Percentiles rank a stretch among this genome's conserved stretches.
Conservation (phyloP, 306 rosid genomes). For the Amphicarpaea edgeworthii region DNA sequence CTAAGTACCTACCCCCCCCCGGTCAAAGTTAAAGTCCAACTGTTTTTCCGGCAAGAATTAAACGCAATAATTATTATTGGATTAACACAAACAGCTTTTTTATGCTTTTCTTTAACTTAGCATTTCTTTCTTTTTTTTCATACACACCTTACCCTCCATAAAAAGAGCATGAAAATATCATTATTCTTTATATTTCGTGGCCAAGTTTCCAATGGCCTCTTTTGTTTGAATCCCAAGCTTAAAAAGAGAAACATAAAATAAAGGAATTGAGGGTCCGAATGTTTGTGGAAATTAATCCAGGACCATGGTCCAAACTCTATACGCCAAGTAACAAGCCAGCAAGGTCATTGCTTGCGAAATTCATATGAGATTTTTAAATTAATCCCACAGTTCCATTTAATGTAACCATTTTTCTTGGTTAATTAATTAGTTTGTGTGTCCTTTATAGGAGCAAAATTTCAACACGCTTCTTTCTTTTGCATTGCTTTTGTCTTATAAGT, state of each 20-base stretch:
- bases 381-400: background rate
- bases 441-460: slow-evolving; percentile 36
- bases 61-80: background rate
- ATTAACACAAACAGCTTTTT: background rate
- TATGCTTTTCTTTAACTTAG: no score
- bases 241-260: background rate
- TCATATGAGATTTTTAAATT: background rate
- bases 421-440: slow-evolving; percentile 1
- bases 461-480: slow-evolving; percentile 37
- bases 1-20: no score
- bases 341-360: slow-evolving; percentile 28
- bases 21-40: background rate
- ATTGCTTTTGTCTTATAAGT: background rate
- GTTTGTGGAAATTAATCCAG: slow-evolving; percentile 29
- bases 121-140: no score
- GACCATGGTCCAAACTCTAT: slow-evolving; percentile 18
- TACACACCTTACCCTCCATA: no score
- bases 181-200: no score
- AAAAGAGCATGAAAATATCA: no score
- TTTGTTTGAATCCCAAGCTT: slow-evolving; percentile 9
- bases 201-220: no score
- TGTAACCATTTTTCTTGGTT: slow-evolving; percentile 28
- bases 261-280: background rate
- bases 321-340: background rate
- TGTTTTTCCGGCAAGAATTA: background rate